Evolutionary conservation across 768 basidiomycete species (phyloP).

Genomic region (Auricularia auricula-judae): DNA sequence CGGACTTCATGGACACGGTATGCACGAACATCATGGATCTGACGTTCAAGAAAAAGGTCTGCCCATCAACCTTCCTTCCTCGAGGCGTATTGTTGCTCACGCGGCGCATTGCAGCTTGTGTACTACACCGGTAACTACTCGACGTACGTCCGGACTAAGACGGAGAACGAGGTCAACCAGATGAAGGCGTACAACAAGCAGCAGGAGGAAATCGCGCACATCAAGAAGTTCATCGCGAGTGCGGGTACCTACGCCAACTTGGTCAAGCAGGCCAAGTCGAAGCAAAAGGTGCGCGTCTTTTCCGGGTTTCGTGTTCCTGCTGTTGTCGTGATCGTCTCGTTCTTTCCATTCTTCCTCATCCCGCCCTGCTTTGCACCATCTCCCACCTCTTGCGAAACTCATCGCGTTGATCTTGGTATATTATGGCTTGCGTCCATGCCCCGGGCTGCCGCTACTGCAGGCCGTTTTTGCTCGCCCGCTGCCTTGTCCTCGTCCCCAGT

Average conservation of each 20-base stretch:
- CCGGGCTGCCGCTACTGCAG: too few species aligned
- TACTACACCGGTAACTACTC: conserved; percentile 97
- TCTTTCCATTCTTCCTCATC: too few species aligned
- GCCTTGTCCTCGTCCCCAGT: too few species aligned
- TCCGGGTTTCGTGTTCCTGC: neutral
- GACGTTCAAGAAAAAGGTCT: conserved; percentile 71
- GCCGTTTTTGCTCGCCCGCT: too few species aligned
- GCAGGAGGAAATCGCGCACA: conserved; percentile 44
- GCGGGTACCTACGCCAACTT: conserved; percentile 99
- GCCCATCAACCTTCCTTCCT: neutral
- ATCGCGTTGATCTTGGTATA: too few species aligned
- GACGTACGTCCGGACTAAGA: conserved; percentile 92
- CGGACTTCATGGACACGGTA: conserved; percentile 96
- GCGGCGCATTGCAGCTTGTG: conserved; percentile 32
- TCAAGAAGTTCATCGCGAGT: conserved; percentile 85
- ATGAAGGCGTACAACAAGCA: conserved; percentile 99
- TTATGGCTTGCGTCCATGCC: too few species aligned
- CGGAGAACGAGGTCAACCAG: conserved; percentile 98
- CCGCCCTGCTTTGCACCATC: too few species aligned
- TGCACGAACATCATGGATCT: conserved; percentile 99
- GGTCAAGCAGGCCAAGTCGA: conserved; percentile 97
- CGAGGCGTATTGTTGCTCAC: neutral
- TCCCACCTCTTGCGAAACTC: too few species aligned
- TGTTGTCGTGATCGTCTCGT: too few species aligned
- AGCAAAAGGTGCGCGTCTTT: conserved; percentile 55